Evolutionary conservation across 768 basidiomycete genomes (phyloP).

Genomic region (Suillus brevipes): DNA sequence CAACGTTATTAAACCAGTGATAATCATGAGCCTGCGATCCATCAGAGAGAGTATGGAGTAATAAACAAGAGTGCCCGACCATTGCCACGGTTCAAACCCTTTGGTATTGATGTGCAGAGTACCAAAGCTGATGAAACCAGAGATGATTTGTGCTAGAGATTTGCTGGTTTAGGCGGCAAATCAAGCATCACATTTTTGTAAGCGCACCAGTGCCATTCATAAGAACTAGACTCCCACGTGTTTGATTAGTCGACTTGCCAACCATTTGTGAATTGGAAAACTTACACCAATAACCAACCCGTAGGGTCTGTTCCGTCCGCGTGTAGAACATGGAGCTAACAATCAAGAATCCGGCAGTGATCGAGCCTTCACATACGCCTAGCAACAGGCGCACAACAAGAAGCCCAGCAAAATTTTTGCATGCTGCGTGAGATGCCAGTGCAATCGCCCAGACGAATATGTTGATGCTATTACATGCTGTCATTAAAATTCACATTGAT

Average conservation of each 20-base stretch:
- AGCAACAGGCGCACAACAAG: constrained; percentile 64
- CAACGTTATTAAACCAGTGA: constrained; percentile 59
- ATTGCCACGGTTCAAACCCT: constrained; percentile 66
- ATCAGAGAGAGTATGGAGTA: not conserved
- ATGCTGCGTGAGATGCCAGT: constrained; percentile 59
- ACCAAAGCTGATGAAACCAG: constrained; percentile 64
- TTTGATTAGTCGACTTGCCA: not conserved
- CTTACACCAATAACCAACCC: constrained; percentile 74
- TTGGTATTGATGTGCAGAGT: constrained; percentile 54
- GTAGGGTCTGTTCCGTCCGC: constrained; percentile 56
- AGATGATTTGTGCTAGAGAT: constrained; percentile 58
- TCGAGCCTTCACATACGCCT: constrained; percentile 64
- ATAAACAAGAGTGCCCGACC: constrained; percentile 33
- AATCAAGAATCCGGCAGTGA: constrained; percentile 70
- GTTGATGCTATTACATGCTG: constrained; percentile 46
- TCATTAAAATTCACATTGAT: not conserved
- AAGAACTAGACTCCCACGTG: constrained; percentile 41
- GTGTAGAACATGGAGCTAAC: constrained; percentile 75
- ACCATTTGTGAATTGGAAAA: constrained; percentile 7
- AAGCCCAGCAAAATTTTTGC: constrained; percentile 62
- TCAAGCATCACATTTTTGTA: not conserved
- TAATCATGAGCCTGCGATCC: constrained; percentile 55
- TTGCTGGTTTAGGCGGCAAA: not conserved
- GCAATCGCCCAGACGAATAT: constrained; percentile 62
- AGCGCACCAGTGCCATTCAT: constrained; percentile 65